Conservation (phyloP, 208 protist genomes). For the Wallacemonas sp. region DNA sequence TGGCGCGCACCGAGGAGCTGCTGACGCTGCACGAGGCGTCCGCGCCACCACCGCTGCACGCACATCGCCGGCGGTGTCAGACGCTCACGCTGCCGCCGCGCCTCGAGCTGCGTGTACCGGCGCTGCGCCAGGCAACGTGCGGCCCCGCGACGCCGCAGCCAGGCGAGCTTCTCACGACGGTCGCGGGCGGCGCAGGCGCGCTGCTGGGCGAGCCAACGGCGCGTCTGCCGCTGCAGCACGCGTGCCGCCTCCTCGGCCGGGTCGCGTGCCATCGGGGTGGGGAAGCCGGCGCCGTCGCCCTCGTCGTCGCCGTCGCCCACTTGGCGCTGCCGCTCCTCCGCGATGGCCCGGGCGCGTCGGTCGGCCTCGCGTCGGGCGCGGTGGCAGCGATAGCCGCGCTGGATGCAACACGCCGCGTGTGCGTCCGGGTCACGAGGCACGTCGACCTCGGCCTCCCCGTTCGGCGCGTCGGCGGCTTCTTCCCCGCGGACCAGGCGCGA, state of each 20-base stretch:
- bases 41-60: conserved; percentile 55
- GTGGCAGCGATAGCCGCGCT: conserved; percentile 40
- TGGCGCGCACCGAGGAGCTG: conserved; percentile 21
- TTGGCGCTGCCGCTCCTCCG: background rate
- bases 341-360: background rate
- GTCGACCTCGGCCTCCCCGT: background rate
- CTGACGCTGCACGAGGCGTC: conserved; percentile 7
- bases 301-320: background rate
- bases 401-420: conserved; percentile 22
- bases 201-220: conserved; percentile 18
- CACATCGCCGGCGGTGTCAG: conserved; percentile 11
- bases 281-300: no score
- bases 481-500: conserved; percentile 31
- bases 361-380: conserved; percentile 11
- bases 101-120: conserved; percentile 32
- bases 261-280: no score
- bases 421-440: background rate
- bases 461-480: conserved; percentile 12
- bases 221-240: conserved; percentile 45
- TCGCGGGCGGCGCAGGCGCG: conserved; percentile 17
- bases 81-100: conserved; percentile 12
- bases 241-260: conserved; percentile 22
- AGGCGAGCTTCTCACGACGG: conserved; percentile 5
- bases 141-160: conserved; percentile 14
- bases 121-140: conserved; percentile 34